Evolutionary conservation across 2,329 filamentous ascomycete species (phyloP).

Genomic region (Fusarium siculi): DNA sequence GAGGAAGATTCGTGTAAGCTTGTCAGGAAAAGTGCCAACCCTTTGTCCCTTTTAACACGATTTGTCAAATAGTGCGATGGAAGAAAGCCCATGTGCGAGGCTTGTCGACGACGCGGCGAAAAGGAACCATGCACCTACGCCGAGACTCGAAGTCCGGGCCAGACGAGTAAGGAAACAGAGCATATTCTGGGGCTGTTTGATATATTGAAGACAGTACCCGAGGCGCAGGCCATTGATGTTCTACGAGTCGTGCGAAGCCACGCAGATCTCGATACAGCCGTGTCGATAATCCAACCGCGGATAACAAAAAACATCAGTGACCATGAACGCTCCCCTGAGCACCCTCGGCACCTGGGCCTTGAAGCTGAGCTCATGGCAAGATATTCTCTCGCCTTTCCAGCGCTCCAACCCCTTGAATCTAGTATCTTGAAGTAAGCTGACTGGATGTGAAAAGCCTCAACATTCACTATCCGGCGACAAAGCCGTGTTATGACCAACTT

Average conservation of each 20-base stretch:
- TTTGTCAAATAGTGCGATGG: slow-evolving; percentile 3
- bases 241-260: slow-evolving; percentile 16
- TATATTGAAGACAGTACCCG: slow-evolving; percentile 5
- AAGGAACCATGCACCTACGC: slow-evolving; percentile 5
- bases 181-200: slow-evolving; percentile 21
- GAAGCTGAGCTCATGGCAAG: slow-evolving; percentile 31
- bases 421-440: slow-evolving; percentile 12
- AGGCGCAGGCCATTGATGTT: slow-evolving; percentile 21
- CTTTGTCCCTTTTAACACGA: neutral
- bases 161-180: slow-evolving; percentile 14
- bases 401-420: slow-evolving; percentile 9
- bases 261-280: neutral
- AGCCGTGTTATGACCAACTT: neutral
- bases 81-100: slow-evolving; percentile 6
- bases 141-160: slow-evolving; percentile 1
- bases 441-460: neutral
- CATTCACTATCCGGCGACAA: neutral
- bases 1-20: slow-evolving; percentile 24
- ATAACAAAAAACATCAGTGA: neutral
- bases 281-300: slow-evolving; percentile 11
- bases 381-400: slow-evolving; percentile 20
- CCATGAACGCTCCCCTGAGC: neutral
- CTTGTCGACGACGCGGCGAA: slow-evolving; percentile 18
- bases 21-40: too few relatives aligned
- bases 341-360: slow-evolving; percentile 2